Conservation (phyloP, 805 yeast species). For the Deakozyma indianensis region DNA sequence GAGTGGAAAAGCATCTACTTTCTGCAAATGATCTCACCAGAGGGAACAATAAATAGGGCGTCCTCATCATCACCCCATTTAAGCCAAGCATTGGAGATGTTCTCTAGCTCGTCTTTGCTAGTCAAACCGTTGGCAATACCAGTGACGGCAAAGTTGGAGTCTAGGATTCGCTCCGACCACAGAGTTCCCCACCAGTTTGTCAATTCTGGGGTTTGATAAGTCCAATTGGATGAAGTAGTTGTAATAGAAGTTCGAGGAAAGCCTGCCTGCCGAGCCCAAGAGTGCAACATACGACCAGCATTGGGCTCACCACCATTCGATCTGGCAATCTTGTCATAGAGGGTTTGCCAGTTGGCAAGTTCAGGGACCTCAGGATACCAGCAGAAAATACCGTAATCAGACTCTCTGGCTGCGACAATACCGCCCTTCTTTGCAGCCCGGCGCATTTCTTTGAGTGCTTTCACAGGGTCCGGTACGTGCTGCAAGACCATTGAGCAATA, state of each 20-base stretch:
- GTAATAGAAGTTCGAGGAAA: slow-evolving; percentile 3
- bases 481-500: slow-evolving; percentile 26
- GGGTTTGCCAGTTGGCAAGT: slow-evolving; percentile 6
- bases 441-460: slow-evolving; percentile 23
- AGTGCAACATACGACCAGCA: slow-evolving; percentile 9
- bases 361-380: slow-evolving; percentile 11
- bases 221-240: slow-evolving; percentile 10
- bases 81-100: slow-evolving; percentile 8
- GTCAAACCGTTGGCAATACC: slow-evolving; percentile 4
- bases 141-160: slow-evolving; percentile 9
- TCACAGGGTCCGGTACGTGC: slow-evolving; percentile 23
- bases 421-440: slow-evolving; percentile 25
- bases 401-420: slow-evolving; percentile 22
- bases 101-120: slow-evolving; percentile 8
- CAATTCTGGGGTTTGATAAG: slow-evolving; percentile 8
- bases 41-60: slow-evolving; percentile 8
- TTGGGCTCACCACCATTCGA: slow-evolving; percentile 12
- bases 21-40: slow-evolving; percentile 11
- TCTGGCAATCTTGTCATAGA: slow-evolving; percentile 8
- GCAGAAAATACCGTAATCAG: slow-evolving; percentile 14
- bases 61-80: slow-evolving; percentile 9
- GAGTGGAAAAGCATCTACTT: no score
- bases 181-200: slow-evolving; percentile 12
- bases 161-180: slow-evolving; percentile 13
- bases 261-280: slow-evolving; percentile 11